Evolutionary conservation across 164 flowering plant species (phyloP), one percentile per base, ranked within the genome.

Genomic region (Annona cherimola): DNA sequence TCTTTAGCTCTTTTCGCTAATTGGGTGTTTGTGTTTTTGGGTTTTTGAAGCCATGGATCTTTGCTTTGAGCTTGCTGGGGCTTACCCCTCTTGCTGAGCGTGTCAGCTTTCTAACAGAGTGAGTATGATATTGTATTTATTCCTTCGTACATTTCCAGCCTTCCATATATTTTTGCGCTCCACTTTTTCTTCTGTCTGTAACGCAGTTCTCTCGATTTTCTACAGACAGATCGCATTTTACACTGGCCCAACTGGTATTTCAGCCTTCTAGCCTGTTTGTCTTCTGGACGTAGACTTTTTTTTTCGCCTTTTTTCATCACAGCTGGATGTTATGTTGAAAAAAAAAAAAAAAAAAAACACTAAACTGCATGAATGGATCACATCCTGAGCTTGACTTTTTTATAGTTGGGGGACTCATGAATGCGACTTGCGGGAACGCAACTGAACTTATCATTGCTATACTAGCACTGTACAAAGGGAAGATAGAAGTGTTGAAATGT

Each of bases 341-440:
- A 18, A 19, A 61, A 61, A 19, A 18, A 60, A 2, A 46, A 46
- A 5, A 46, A 60, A 1, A 14, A 26, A 46, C 19, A 14, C 9
- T 46, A 4, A 46, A 19, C 16, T 42, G 44, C 4, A 1, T 50
- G 57, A 16, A 8, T 50, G 57, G 57, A 16, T 26, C 35, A 26
- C 35, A 26, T 26, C 35, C 35, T 55, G 45, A 16, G 7, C 4
- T 61, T 43, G 35, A 26, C 35, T 26, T 63, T n/a, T 18, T 55
- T 73, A 65, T 87, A 95, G 99, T 93, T 70, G 99, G 99, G 50
- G 99, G 99, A 59, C 90, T 95, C 8, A 76, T 95, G 19, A 95
- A 95, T 84, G 99, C 98, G 76, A 92, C 98, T 26, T 94, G 98
- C 76, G 98, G 99, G n/a, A 94, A 94, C 82, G 98, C 88, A 0